Base-by-base conservation (phyloP, 129 eudicot genomes). In the Escallonia herrerae region DNA sequence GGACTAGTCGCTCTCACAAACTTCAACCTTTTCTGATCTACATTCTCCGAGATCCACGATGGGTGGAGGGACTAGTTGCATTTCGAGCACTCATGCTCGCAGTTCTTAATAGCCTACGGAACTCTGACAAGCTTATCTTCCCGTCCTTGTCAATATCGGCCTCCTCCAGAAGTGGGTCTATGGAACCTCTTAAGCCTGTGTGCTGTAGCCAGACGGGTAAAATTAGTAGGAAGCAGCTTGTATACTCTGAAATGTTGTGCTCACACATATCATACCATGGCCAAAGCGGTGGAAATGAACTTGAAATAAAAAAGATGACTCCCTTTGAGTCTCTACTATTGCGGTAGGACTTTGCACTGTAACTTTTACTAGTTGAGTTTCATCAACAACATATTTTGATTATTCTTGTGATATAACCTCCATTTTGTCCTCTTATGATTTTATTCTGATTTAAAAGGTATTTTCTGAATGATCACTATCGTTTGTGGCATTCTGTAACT, bases 141-240 rank as follows among this genome's bases (percentile, higher is more conserved):
- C 98, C 98, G 38, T 91, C 98, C 77, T 83, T 88, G 83, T 91
- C 98, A 8, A 88, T 77, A 60, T 91, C 98, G n/a, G 96, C 98
- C 77, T 91, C 98, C 64, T 88, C 95, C 15, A 91, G 77, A 58
- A 91, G 76, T 11, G 96, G 98, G 51, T 88, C 87, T 40, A 91
- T 76, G 4, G 98, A 91, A 40, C 98, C 98, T 80, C 83, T 78
- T 64, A 88, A 66, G 3, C 98, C 96, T 2, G 91, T 76, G 70
- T 91, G 96, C 98, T 91, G 85, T 71, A 67, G 51, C 43, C 59
- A 66, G 15, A 15, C 56, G 4, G 1, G 58, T 45, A 37, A 38
- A 12, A 5, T 66, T 38, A 38, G 64, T 56, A 61, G 39, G 42
- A 75, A 48, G 40, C 51, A 59, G 49, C n/a, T 42, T 2, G 8